phyloP scores from a whole-genome alignment of 257 asterid genomes.

The Solanum etuberosum region DNA sequence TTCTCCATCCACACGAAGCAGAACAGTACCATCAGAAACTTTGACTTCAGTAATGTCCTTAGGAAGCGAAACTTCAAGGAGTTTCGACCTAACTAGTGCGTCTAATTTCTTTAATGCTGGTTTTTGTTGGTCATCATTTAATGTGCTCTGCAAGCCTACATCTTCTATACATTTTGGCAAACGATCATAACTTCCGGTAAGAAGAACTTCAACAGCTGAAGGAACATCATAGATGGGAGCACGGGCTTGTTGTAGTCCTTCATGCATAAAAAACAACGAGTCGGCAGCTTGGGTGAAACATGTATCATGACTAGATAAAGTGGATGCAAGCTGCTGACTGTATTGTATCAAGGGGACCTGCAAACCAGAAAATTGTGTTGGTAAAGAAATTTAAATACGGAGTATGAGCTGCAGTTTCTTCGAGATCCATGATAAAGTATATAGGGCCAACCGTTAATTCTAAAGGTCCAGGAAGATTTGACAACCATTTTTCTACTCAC shows the following conservation, averaged over 20 bases:
- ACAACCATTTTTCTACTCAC: neutral
- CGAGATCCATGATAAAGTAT: neutral
- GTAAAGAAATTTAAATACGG: neutral
- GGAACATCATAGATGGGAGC: constrained; percentile 98
- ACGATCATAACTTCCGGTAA: constrained; percentile 72
- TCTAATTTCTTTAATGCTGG: constrained; percentile 81
- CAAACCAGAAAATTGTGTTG: constrained; percentile 15
- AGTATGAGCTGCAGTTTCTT: neutral
- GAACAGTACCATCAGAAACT: constrained; percentile 81
- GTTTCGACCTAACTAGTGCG: constrained; percentile 75
- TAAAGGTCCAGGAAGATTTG: neutral
- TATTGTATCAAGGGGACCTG: constrained; percentile 95
- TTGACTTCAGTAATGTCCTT: constrained; percentile 62
- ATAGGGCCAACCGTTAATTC: neutral
- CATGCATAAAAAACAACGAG: constrained; percentile 97
- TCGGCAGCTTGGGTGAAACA: constrained; percentile 98
- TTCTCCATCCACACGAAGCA: constrained; percentile 88
- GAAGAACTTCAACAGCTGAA: constrained; percentile 84
- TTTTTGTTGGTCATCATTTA: constrained; percentile 62
- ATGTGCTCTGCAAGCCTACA: constrained; percentile 62
- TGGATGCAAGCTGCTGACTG: constrained; percentile 82
- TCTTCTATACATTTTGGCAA: constrained; percentile 93
- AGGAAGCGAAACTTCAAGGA: constrained; percentile 77
- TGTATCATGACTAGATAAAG: constrained; percentile 88
- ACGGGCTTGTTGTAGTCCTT: constrained; percentile 97